Base-by-base conservation (phyloP, 2,329 filamentous ascomycete species). In the Aspergillus sp. region DNA sequence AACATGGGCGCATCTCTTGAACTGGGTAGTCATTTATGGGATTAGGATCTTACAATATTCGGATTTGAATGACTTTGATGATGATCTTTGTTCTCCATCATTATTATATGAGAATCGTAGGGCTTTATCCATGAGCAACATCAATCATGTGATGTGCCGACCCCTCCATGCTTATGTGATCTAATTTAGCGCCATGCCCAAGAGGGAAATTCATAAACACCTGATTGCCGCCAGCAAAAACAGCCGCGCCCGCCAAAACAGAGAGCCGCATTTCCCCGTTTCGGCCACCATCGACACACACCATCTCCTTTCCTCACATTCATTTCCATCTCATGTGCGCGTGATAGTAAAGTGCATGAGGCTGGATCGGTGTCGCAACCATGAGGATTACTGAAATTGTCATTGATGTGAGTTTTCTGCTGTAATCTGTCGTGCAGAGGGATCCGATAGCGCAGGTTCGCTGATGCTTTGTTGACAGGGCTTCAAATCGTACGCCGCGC, bases 401-500 rank as follows among this genome's bases (percentile, higher is more conserved):
- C 57, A 73, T 74, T 53, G 71, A 74, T 58, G 70, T 70, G 51
- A 53, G 63, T 58, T 29, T 33, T 32, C 30, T 32, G 30, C 30
- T 5, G 6, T 9, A 2, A 2, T 32, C 30, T 32, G 1, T 6
- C 28, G 19, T 32, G 7, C 29, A n/a, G 33, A 7, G 29, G 35
- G 7, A 9, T 26, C 26, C 34, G 41, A 2, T 4, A 32, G 7
- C 19, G 43, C 35, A 39, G 3, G 29, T 39, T 40, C 45, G 44
- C 55, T 57, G 52, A 60, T 50, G 28, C 52, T 35, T 32, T 36
- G 32, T 44, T 44, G 34, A 46, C 50, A 69, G 68, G 70, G 70
- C 53, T 73, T 73, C 55, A 74, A 74, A 69, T 73, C 71, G 56
- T 74, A 74, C 61, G 71, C 70, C 48, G 69, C 72, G 58, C 70